Base-by-base conservation (phyloP, 78 protist species). In the Chrysochromulina tobinii region DNA sequence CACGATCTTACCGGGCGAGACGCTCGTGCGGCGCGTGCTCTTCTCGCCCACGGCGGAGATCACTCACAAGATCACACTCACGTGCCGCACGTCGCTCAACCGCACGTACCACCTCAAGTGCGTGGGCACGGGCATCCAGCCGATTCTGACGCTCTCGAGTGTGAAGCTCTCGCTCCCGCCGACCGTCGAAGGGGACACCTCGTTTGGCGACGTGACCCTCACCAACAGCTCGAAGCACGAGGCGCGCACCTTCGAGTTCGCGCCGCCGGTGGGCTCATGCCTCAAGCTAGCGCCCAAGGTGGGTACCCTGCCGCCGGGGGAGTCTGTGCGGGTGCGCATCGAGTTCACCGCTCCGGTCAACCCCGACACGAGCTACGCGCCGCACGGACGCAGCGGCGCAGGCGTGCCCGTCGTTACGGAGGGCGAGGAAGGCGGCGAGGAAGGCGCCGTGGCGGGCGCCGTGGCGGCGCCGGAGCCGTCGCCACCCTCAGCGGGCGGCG, bases 1-100 rank as follows among this genome's bases (percentile, higher is more conserved):
- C 54, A 51, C 91, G 7, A 0, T 88, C 12, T 83, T 88, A 12
- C 91, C 91, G 54, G 53, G 57, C 48, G 89, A 85, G 89, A 48
- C 89, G 38, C 15, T 58, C 21, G 38, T 17, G 51, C 50, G 38
- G 38, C 4, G 1, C 20, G 75, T 61, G 23, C 3, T 20, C 50
- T 85, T 57, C 59, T 17, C 58, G 23, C 89, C 89, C 5, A 1
- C 7, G 7, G 51, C 75, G 5, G 89, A n/a, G 21, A 38, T 9
- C 15, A 18, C 23, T 17, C 48, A 21, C 89, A 0, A 7, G 21
- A 6, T 0, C 27, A 5, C 7, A 15, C 75, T 85, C 50, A 4
- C 0, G 9, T 48, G 54, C 75, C 1, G 38, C 21, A 85, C 67
- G 11, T 5, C 64, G 6, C 87, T 9, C 55, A 61, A 59, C 9